phyloP scores from a whole-genome alignment of 345 rosid species.

The Salix purpurea region DNA sequence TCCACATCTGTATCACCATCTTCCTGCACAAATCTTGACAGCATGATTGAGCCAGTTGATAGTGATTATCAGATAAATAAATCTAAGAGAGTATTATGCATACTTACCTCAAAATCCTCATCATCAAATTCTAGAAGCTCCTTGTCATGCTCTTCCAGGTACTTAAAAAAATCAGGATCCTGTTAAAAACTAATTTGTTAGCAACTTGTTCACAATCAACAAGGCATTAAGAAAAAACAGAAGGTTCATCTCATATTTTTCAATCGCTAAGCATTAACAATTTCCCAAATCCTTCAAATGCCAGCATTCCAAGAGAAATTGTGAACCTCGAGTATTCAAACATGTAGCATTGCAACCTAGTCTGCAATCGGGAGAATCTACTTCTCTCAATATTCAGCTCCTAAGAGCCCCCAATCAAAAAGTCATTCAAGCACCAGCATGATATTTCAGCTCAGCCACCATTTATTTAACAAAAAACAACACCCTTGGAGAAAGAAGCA shows the following conservation, averaged over 20 bases:
- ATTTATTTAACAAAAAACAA: background rate
- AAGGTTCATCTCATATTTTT: background rate
- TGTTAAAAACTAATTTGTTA: conserved; percentile 25
- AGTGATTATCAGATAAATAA: background rate
- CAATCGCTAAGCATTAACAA: background rate
- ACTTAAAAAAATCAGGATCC: conserved; percentile 84
- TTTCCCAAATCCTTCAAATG: background rate
- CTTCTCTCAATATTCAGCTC: background rate
- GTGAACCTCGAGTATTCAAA: background rate
- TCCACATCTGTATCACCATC: conserved; percentile 52
- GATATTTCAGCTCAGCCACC: background rate
- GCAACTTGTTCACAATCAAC: background rate
- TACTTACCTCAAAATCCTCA: conserved; percentile 62
- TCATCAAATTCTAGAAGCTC: conserved; percentile 79
- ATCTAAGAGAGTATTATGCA: background rate
- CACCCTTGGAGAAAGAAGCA: background rate
- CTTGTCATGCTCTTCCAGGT: conserved; percentile 65
- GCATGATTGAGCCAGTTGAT: background rate
- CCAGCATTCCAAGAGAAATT: background rate
- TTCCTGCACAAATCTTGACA: conserved; percentile 33
- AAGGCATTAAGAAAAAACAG: background rate
- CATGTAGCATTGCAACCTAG: background rate
- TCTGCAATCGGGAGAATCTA: background rate
- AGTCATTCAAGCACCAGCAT: background rate
- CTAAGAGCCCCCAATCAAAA: background rate